Base-by-base conservation (phyloP, 208 protist genomes). In the Phytomonas sp. region DNA sequence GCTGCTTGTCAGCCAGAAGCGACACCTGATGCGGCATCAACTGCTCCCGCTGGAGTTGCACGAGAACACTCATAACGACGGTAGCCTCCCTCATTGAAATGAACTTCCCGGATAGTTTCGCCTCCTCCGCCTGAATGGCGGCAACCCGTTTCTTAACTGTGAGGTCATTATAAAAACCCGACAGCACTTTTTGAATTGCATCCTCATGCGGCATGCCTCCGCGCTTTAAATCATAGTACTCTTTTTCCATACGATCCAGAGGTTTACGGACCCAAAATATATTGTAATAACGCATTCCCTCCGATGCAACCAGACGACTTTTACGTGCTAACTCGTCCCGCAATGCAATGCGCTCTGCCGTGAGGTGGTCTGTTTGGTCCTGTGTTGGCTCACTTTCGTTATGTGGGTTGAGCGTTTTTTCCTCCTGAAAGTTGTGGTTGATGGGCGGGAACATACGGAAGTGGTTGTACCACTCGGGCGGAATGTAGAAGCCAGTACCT, bases 241-340 rank as follows among this genome's bases (percentile, higher is more conserved):
- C 77, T 65, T 88, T 86, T 77, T 96, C 88, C 91, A 96, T 94
- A 29, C 81, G 81, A 71, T 96, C 91, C n/a, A 96, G 80, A 30
- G 91, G 91, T 75, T 96, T 96, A 26, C 87, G 87, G 17, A 96
- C 78, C 89, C 91, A 96, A 72, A 94, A 96, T 33, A 96, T 84
- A 77, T 96, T 96, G 83, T 94, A 94, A 65, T 96, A 96, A 51
- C 91, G 88, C 88, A 94, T 96, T 26, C 91, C 91, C 75, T 93
- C 87, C 36, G 87, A 91, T 32, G 91, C 91, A 23, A 94, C 68
- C 2, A 92, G 76, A 51, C 91, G 87, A 76, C 88, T 94, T 71
- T 90, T 91, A 40, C 80, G 77, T 11, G 87, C 85, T 23, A 96
- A 72, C 76, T 93, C 87, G 40, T 93, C 89, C 9, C 91, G 88